phyloP scores from a whole-genome alignment of 352 stramenopile species.

The Hyphochytrium catenoides region DNA sequence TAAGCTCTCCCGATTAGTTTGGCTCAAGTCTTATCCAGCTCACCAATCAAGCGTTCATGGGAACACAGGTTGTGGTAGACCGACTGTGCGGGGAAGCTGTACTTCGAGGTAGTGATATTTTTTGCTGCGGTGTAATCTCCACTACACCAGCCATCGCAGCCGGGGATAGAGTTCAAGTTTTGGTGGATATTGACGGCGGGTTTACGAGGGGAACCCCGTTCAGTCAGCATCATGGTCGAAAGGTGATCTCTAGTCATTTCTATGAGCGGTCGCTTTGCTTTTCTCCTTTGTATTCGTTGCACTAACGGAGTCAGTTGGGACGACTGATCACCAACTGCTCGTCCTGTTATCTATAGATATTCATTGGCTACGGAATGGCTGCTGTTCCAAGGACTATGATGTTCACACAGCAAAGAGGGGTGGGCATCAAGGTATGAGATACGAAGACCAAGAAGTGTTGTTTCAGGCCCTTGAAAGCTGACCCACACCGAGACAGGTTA shows the following conservation, averaged over 20 bases:
- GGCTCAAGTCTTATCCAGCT: conserved; percentile 2
- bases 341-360: too few relatives aligned
- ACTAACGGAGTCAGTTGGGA: too few relatives aligned
- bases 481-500: too few relatives aligned
- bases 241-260: too few relatives aligned
- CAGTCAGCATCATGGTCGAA: conserved; percentile 38
- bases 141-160: conserved; percentile 51
- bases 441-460: too few relatives aligned
- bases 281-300: too few relatives aligned
- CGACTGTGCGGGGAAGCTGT: conserved; percentile 76
- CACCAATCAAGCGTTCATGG: conserved; percentile 6
- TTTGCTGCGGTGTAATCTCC: conserved; percentile 67
- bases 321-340: too few relatives aligned
- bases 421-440: conserved; percentile 33
- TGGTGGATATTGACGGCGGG: conserved; percentile 52
- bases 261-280: too few relatives aligned
- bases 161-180: conserved; percentile 51
- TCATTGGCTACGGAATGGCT: conserved; percentile 37
- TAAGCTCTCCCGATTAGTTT: neutral
- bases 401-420: conserved; percentile 29
- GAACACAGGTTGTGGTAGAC: conserved; percentile 59
- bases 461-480: too few relatives aligned
- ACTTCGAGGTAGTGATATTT: conserved; percentile 75
- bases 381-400: conserved; percentile 48
- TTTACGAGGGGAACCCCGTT: conserved; percentile 36